A percentile compares a stretch with the other conserved stretches of the same genome.
Conservation (phyloP, 768 basidiomycete species). For the Hemileccinum rubropunctum region DNA sequence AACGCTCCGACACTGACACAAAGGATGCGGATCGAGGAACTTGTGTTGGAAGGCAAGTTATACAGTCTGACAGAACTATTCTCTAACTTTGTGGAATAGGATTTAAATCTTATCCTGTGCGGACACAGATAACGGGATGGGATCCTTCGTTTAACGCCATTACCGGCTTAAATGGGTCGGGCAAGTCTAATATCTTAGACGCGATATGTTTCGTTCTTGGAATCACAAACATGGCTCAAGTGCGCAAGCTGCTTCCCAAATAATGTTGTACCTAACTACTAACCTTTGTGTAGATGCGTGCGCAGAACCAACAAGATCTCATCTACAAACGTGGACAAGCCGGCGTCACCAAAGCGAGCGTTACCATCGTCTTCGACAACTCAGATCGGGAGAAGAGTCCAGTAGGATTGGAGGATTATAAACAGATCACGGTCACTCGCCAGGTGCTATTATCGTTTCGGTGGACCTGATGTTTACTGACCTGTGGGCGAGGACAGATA, state of each 20-base stretch:
- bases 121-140: slow-evolving; percentile 96
- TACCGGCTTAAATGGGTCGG: slow-evolving; percentile 92
- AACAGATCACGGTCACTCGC: slow-evolving; percentile 95
- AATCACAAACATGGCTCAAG: slow-evolving; percentile 95
- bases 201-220: slow-evolving; percentile 99
- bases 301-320: slow-evolving; percentile 92
- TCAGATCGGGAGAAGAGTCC: slow-evolving; percentile 85
- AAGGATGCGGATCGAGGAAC: slow-evolving; percentile 90
- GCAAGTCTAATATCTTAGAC: slow-evolving; percentile 99
- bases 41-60: slow-evolving; percentile 80
- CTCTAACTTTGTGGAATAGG: slow-evolving; percentile 44
- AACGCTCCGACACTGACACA: neutral
- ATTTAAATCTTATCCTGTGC: slow-evolving; percentile 97
- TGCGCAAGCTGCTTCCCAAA: slow-evolving; percentile 31
- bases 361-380: slow-evolving; percentile 99
- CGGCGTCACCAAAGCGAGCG: slow-evolving; percentile 94
- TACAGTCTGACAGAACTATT: neutral
- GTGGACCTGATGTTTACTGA: neutral
- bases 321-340: slow-evolving; percentile 99
- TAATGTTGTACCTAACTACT: neutral
- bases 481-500: slow-evolving; percentile 51
- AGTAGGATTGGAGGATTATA: slow-evolving; percentile 70
- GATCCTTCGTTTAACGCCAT: slow-evolving; percentile 98
- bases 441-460: slow-evolving; percentile 54
- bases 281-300: slow-evolving; percentile 67